These are phyloP conservation scores for Urochloa ruziziensis DNA, from an alignment of 176 grass and related monocot genomes.

Conservation along the genomic window DNA sequence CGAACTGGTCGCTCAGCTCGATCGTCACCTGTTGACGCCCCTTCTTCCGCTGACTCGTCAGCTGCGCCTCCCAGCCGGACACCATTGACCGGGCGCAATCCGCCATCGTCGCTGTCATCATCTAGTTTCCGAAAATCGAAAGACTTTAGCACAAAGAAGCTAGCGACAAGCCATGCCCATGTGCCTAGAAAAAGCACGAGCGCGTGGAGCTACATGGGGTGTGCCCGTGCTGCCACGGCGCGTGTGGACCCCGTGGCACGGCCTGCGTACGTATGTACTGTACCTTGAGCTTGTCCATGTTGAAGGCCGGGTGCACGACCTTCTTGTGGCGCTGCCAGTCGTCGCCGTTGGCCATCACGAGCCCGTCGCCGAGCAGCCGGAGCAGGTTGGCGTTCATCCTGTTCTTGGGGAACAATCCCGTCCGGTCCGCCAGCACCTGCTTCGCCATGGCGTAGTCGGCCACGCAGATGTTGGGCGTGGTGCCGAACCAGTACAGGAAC, in stretches of 20 bases:
- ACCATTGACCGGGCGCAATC: constrained; percentile 46
- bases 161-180: background rate
- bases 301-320: constrained; percentile 63
- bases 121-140: background rate
- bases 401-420: constrained; percentile 45
- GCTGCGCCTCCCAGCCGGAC: constrained; percentile 36
- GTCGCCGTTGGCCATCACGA: constrained; percentile 36
- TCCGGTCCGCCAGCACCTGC: constrained; percentile 53
- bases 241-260: too few relatives aligned
- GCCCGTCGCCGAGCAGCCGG: constrained; percentile 46
- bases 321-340: constrained; percentile 59
- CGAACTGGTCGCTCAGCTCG: constrained; percentile 45
- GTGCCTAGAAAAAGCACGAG: background rate
- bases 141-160: background rate
- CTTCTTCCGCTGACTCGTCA: background rate
- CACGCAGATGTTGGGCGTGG: constrained; percentile 42
- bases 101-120: constrained; percentile 47
- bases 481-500: constrained; percentile 57
- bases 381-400: background rate
- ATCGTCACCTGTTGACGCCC: constrained; percentile 24
- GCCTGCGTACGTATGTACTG: too few relatives aligned
- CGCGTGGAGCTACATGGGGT: background rate
- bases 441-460: constrained; percentile 44
- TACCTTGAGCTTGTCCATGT: constrained; percentile 72
- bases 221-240: too few relatives aligned